Evolutionary conservation across 371 early-diverging fungal species (phyloP).

Genomic region (Smittium culicis): DNA sequence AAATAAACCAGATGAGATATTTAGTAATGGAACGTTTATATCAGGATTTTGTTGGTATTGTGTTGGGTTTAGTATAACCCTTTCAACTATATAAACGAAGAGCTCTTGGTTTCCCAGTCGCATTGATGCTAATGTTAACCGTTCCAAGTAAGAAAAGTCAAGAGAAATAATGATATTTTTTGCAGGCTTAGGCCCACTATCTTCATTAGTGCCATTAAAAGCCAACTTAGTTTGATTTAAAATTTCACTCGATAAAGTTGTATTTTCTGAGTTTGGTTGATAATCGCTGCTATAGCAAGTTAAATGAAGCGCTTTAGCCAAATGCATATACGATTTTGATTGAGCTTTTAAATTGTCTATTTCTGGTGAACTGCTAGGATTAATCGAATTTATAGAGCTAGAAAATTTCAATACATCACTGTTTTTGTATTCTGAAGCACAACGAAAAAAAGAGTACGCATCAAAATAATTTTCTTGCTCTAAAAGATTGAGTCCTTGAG

Average conservation of each 20-base stretch:
- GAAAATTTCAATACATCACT: no score
- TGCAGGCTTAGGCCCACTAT: background rate
- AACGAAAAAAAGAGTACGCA: background rate
- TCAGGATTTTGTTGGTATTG: constrained; percentile 4
- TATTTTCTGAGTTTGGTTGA: background rate
- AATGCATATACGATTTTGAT: constrained; percentile 4
- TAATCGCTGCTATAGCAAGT: background rate
- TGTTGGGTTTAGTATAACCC: background rate
- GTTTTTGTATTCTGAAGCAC: background rate
- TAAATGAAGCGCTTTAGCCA: background rate
- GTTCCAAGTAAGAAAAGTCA: constrained; percentile 3
- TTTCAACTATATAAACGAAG: constrained; percentile 7
- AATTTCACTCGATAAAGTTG: background rate
- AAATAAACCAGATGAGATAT: constrained; percentile 2
- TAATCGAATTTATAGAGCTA: background rate
- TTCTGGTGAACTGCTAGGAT: background rate
- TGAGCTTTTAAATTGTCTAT: background rate
- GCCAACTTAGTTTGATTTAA: background rate
- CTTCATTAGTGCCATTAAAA: background rate
- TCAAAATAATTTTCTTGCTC: constrained; percentile 2
- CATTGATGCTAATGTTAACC: constrained; percentile 3
- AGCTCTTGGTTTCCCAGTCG: constrained; percentile 4
- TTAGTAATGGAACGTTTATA: constrained; percentile 1
- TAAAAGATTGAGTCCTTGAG: constrained; percentile 3
- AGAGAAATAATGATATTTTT: background rate